Base-by-base conservation (phyloP, 345 rosid genomes). In the Eucalyptus victrix region DNA sequence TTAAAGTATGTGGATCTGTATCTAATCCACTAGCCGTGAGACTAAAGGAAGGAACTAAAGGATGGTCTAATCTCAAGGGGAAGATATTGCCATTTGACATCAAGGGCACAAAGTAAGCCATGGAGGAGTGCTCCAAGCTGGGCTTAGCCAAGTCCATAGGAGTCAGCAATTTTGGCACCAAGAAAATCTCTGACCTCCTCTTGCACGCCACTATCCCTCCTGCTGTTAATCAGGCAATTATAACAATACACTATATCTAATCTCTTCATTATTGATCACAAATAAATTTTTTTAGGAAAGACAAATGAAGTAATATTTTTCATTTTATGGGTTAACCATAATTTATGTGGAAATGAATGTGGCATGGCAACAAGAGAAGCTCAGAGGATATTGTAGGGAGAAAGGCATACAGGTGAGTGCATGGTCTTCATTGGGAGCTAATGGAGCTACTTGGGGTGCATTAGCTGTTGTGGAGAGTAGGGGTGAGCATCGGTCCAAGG, bases 11-110 rank as follows among this genome's bases (percentile, higher is more conserved):
- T 94, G 51, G 94, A 94, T 72, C 91, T 92, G 17, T 90, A 94
- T 87, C 90, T 93, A 11, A 90, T 94, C 50, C 94, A 93, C 83
- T 92, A 86, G 87, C 95, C 94, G 88, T 90, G 49, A 92, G 92
- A 44, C 45, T 92, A 89, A 91, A 86, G 65, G 44, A 80, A 24
- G 88, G 53, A 28, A 80, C 87, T 4, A n/a, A 69, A 37, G 67
- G 76, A n/a, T 40, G 23, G 54, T 49, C 49, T 51, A 32, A 60
- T 54, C 42, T 88, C 32, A 87, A 86, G 34, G 91, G 80, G 6
- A 91, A 89, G 15, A 21, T 92, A 2, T 49, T 90, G 80, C 89
- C 90, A n/a, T 88, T 90, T 42, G 93, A 92, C 45, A 54, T 87
- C 15, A 90, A 65, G 15, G 88, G 89, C 24, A 85, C 88, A 37